These are phyloP conservation scores for Volvariella surrecta DNA, from an alignment of 1,284 basidiomycete genomes.

Conservation along the genomic window DNA sequence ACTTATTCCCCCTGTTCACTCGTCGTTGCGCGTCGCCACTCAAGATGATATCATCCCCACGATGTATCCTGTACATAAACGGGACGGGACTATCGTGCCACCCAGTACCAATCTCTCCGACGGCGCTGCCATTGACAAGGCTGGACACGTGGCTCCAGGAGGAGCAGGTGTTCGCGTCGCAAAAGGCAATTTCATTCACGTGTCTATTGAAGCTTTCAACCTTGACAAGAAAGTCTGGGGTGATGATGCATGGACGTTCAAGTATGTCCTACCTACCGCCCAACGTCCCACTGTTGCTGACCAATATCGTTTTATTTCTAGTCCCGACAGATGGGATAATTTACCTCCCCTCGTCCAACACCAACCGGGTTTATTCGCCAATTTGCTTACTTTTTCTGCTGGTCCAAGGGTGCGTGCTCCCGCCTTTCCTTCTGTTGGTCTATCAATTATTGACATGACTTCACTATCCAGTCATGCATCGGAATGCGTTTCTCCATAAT, in stretches of 20 bases:
- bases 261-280: slow-evolving; percentile 30
- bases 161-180: slow-evolving; percentile 37
- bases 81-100: slow-evolving; percentile 35
- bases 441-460: slow-evolving; percentile 6
- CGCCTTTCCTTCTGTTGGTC: background rate
- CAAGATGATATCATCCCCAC: slow-evolving; percentile 70
- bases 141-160: background rate
- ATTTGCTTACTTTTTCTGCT: slow-evolving; percentile 67
- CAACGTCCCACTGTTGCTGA: slow-evolving; percentile 17
- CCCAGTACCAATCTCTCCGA: no score
- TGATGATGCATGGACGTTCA: slow-evolving; percentile 65
- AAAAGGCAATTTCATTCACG: slow-evolving; percentile 66
- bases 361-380: slow-evolving; percentile 63
- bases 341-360: slow-evolving; percentile 53
- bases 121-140: no score
- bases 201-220: slow-evolving; percentile 72
- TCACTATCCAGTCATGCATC: slow-evolving; percentile 55
- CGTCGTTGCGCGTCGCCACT: slow-evolving; percentile 65
- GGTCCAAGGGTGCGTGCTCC: slow-evolving; percentile 57
- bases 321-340: slow-evolving; percentile 73
- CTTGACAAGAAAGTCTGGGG: slow-evolving; percentile 71
- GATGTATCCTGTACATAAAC: slow-evolving; percentile 49
- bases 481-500: slow-evolving; percentile 73
- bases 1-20: slow-evolving; percentile 73
- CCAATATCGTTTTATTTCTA: slow-evolving; percentile 17